Evolutionary conservation across 2,329 filamentous ascomycete genomes (phyloP).

Genomic region (Trichoderma semiorbis): DNA sequence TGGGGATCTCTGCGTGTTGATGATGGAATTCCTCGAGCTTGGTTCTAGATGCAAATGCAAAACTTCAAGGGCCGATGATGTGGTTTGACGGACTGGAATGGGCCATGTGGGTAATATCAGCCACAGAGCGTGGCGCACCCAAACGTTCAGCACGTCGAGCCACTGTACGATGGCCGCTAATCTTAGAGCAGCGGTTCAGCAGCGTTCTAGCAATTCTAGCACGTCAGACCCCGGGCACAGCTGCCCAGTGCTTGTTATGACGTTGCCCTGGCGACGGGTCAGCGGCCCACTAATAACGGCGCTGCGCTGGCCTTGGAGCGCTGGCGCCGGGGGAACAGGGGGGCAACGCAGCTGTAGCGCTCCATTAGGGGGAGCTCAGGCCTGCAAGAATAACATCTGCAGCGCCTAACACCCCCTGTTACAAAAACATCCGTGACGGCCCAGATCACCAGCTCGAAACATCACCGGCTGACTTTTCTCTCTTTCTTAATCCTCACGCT

Average conservation of each 20-base stretch:
- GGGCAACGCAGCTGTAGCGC: not conserved
- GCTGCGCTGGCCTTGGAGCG: constrained; percentile 8
- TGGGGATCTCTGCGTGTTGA: not conserved
- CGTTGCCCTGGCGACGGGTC: constrained; percentile 25
- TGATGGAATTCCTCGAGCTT: not conserved
- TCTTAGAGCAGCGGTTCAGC: not conserved
- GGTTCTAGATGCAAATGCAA: not conserved
- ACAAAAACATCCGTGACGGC: constrained; percentile 34
- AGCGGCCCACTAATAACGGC: constrained; percentile 22
- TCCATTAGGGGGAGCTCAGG: not conserved
- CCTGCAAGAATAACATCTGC: constrained; percentile 26
- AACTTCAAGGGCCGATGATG: constrained; percentile 1
- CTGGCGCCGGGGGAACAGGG: constrained; percentile 17
- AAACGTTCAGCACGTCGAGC: not conserved
- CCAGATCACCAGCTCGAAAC: constrained; percentile 9
- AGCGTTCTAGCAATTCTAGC: not conserved
- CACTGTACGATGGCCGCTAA: not conserved
- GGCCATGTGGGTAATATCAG: not conserved
- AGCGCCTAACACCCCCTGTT: constrained; percentile 16
- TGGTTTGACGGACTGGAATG: not conserved
- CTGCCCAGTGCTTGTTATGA: constrained; percentile 13
- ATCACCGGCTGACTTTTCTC: constrained; percentile 7
- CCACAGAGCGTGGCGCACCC: constrained; percentile 14
- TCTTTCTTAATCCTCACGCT: not conserved
- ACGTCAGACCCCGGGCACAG: not conserved